Evolutionary conservation across 805 yeast species (phyloP), one percentile per base, ranked within the genome.

Genomic region (Candida coquimbonensis): DNA sequence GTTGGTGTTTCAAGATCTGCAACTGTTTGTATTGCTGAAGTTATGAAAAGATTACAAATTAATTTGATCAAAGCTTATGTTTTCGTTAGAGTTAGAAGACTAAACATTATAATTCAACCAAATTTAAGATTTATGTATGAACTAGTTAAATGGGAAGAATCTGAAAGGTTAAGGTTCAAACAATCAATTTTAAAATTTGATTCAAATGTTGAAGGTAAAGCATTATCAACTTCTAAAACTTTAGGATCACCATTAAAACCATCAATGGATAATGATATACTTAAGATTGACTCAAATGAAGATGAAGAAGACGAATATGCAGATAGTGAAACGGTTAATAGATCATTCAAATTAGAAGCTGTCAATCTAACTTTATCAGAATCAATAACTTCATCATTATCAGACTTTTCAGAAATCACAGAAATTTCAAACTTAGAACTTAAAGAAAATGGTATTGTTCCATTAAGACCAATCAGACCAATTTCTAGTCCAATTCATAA

Each of bases 1-100:
- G 97, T 88, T 40, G 98, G 98, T 0, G 98, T 91, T 4, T 87
- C 96, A 0, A 70, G 98, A 45, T 87, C 96, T 3, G 98, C 97
- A 0, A 87, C 97, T 0, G 95, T 91, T 11, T 91, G 95, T 54
- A 91, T 91, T 53, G 96, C 96, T 1, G 97, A 89, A 60, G 91
- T 87, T 35, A 90, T 91, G 96, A 77, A 78, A 53, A 66, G 96
- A 36, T 65, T 85, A 44, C 66, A 76, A 14, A 67, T 87, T 44
- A 77, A 79, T 38, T 66, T 91, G 27, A 81, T 93, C 2, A 70
- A 81, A 31, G 96, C 98, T 0, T 91, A 90, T 57, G 65, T 90
- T 38, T 88, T 73, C 65, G 96, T 89, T n/a, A 72, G 97, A 37
- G 96, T 88, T 4, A 71, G 96, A 43, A 70, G 98, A 44, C 73